Conservation (phyloP, 2,329 filamentous ascomycete genomes). For the Pestalotiopsis sp. region DNA sequence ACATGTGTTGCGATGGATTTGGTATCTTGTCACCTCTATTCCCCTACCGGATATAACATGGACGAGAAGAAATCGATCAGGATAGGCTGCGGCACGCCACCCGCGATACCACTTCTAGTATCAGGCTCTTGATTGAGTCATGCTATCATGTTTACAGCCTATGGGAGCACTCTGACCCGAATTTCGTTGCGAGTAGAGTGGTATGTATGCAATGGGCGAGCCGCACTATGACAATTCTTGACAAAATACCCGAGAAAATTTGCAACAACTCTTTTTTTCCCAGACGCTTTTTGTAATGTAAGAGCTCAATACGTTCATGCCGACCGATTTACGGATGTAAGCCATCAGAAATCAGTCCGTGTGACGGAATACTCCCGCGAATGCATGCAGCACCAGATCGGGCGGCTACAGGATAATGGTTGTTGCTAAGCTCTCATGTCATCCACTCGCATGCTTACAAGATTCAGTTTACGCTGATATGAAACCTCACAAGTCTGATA, state of each 20-base stretch:
- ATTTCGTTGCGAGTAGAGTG: background rate
- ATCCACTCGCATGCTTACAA: background rate
- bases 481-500: too few relatives aligned
- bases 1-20: background rate
- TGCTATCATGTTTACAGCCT: background rate
- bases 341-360: background rate
- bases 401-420: background rate
- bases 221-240: background rate
- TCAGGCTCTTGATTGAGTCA: background rate
- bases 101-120: background rate
- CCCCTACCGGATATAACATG: conserved; percentile 1
- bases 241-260: background rate
- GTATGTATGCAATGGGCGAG: background rate
- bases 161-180: background rate
- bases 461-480: too few relatives aligned
- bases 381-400: background rate
- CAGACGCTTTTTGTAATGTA: background rate
- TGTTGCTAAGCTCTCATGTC: background rate
- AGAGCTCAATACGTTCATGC: background rate
- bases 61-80: background rate
- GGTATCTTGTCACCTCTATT: background rate
- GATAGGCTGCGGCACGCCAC: background rate
- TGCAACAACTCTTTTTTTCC: background rate
- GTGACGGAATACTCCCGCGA: background rate
- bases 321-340: background rate